phyloP scores from a whole-genome alignment of 805 yeast genomes.

The Nakazawaea siamensis region DNA sequence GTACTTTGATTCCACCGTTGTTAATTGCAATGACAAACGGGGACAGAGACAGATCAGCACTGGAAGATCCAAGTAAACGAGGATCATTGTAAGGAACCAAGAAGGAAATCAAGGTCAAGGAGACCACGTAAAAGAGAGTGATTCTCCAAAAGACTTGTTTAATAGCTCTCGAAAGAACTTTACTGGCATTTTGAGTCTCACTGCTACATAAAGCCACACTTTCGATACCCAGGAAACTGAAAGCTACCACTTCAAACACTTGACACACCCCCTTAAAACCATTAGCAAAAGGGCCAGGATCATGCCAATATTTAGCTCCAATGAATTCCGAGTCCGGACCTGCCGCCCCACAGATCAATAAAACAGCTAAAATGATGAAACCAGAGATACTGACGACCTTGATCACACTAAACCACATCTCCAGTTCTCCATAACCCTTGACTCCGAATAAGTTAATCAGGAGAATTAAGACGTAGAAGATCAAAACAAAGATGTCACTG shows the following conservation, averaged over 20 bases:
- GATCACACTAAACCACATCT: constrained; percentile 50
- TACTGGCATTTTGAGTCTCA: constrained; percentile 77
- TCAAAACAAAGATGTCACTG: too few species aligned
- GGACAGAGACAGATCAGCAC: constrained; percentile 34
- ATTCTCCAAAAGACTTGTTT: constrained; percentile 68
- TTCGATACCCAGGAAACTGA: constrained; percentile 77
- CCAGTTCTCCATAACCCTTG: constrained; percentile 66
- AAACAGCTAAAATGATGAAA: constrained; percentile 44
- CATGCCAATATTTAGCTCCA: constrained; percentile 71
- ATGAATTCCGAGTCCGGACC: constrained; percentile 33
- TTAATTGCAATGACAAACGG: constrained; percentile 53
- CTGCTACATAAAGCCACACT: constrained; percentile 79
- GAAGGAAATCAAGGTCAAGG: constrained; percentile 62
- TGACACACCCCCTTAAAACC: constrained; percentile 49
- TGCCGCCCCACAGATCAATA: constrained; percentile 57
- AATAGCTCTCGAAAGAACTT: constrained; percentile 73
- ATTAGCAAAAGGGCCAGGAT: constrained; percentile 49
- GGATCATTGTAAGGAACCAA: constrained; percentile 78
- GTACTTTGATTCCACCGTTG: constrained; percentile 38
- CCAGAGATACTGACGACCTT: too few species aligned
- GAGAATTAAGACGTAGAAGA: constrained; percentile 40
- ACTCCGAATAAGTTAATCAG: constrained; percentile 59
- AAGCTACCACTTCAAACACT: constrained; percentile 61
- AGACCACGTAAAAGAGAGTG: constrained; percentile 52
- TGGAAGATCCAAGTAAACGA: constrained; percentile 26